Evolutionary conservation across 371 early-diverging fungal genomes (phyloP), one percentile per base, ranked within the genome.

Genomic region (Capillidium rhysosporum): DNA sequence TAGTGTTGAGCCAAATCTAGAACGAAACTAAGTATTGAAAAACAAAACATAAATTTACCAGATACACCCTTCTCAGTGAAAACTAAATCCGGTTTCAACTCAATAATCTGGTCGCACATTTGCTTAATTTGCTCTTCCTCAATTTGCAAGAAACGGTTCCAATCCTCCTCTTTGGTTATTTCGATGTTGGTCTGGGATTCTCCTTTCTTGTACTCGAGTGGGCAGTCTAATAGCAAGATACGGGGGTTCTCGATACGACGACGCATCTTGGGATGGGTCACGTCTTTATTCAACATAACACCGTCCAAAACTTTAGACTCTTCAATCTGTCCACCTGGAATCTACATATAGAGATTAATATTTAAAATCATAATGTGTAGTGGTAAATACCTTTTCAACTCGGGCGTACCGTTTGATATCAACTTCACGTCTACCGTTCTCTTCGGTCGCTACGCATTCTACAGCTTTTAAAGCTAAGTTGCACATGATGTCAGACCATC

Each of bases 181-280:
- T 99, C 99, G 62, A 97, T 92, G 68, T 90, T 89, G 48, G 99
- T 99, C 70, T 98, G 97, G 46, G 94, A 94, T 71, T 99, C 99
- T 55, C 98, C 98, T 82, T 99, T 99, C 73, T 98, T 98, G 81
- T 99, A 99, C 71, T 99, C 99, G 48, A 99, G 79, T 28, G 98
- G 97, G 65, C 97, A 98, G 73, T 99, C 99, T 56, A 99, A 72
- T 56, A 99, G 74, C 14, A 99, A 71, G 60, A 99, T 80, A 57
- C 97, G 85, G 20, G 99, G 99, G 69, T 98, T 98, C 67, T 93
- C 91, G 56, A 99, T 98, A 55, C 75, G 75, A 56, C 95, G 87
- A 60, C 98, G 87, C 99, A 99, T 99, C 73, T 94, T 92, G 59
- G 98, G 89, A 69, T 99, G 99, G 31, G 98, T 93, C 21, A 99